Conservation (phyloP, 495 filamentous ascomycete species). For the Delitschia confertaspora region DNA sequence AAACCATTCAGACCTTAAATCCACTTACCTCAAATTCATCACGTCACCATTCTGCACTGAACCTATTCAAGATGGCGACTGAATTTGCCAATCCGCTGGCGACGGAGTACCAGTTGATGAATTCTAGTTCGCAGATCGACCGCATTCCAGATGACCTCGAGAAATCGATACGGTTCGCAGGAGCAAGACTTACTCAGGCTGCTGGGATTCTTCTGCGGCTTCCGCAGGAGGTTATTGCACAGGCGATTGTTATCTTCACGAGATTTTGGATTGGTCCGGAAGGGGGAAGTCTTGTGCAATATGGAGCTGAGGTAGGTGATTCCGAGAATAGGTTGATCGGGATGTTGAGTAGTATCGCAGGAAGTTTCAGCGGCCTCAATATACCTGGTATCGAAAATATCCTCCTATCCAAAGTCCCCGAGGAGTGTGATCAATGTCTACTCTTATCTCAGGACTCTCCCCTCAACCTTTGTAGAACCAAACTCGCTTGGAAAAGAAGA, state of each 20-base stretch:
- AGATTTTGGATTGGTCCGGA: slow-evolving; percentile 72
- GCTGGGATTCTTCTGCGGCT: slow-evolving; percentile 78
- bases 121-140: slow-evolving; percentile 56
- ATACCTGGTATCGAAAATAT: slow-evolving; percentile 79
- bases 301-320: slow-evolving; percentile 45
- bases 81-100: slow-evolving; percentile 77
- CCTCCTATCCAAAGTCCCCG: slow-evolving; percentile 63
- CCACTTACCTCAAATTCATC: too few relatives aligned
- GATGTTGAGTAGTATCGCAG: slow-evolving; percentile 35
- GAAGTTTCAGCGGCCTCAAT: slow-evolving; percentile 73
- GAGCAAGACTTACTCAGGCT: slow-evolving; percentile 72
- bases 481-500: slow-evolving; percentile 37
- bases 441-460: slow-evolving; percentile 63
- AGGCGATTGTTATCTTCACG: slow-evolving; percentile 80
- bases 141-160: slow-evolving; percentile 72
- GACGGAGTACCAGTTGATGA: slow-evolving; percentile 69
- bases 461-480: slow-evolving; percentile 51
- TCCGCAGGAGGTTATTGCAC: slow-evolving; percentile 81
- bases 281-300: slow-evolving; percentile 51
- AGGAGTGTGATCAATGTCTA: slow-evolving; percentile 78
- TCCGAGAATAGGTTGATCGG: not conserved
- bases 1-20: too few relatives aligned
- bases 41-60: too few relatives aligned
- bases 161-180: slow-evolving; percentile 56
- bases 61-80: too few relatives aligned